phyloP scores from a whole-genome alignment of 1,284 basidiomycete genomes.

The Laetiporus sulphureus region DNA sequence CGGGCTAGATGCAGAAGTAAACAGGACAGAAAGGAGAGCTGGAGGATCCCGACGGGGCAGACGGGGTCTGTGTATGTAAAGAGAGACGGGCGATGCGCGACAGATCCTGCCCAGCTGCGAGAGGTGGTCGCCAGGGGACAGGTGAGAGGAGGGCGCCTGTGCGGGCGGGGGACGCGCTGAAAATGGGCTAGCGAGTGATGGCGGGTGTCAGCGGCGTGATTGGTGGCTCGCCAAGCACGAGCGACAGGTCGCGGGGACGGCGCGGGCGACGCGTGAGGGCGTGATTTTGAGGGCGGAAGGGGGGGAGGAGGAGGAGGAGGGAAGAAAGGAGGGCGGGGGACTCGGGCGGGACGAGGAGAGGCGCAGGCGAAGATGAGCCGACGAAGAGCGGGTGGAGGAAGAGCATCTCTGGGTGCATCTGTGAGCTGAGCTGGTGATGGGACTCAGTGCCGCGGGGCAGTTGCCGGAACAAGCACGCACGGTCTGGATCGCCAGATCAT shows the following conservation, averaged over 20 bases:
- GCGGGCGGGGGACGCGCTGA: neutral
- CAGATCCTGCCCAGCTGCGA: too few relatives aligned
- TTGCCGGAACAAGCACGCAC: slow-evolving; percentile 1
- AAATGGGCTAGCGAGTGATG: neutral
- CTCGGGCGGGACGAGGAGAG: slow-evolving; percentile 2
- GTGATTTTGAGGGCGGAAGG: neutral
- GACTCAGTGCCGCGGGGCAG: too few relatives aligned
- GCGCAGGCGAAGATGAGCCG: slow-evolving; percentile 1
- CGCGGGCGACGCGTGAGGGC: too few relatives aligned
- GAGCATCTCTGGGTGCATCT: too few relatives aligned
- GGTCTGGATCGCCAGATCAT: slow-evolving; percentile 2
- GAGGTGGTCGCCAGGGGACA: too few relatives aligned
- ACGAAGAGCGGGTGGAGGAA: too few relatives aligned
- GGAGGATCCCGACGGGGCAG: too few relatives aligned
- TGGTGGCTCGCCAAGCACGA: neutral
- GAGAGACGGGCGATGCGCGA: too few relatives aligned
- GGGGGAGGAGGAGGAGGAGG: slow-evolving; percentile 4
- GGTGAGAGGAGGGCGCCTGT: neutral
- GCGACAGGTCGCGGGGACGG: too few relatives aligned
- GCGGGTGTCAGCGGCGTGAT: neutral
- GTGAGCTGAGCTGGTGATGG: too few relatives aligned
- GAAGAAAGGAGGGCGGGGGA: slow-evolving; percentile 2
- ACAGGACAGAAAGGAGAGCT: neutral
- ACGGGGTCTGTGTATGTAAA: too few relatives aligned
- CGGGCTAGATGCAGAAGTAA: neutral